These are phyloP conservation scores for Ascocoryne sarcoides DNA, from an alignment of 2,329 filamentous ascomycete species.

Conservation along the genomic window DNA sequence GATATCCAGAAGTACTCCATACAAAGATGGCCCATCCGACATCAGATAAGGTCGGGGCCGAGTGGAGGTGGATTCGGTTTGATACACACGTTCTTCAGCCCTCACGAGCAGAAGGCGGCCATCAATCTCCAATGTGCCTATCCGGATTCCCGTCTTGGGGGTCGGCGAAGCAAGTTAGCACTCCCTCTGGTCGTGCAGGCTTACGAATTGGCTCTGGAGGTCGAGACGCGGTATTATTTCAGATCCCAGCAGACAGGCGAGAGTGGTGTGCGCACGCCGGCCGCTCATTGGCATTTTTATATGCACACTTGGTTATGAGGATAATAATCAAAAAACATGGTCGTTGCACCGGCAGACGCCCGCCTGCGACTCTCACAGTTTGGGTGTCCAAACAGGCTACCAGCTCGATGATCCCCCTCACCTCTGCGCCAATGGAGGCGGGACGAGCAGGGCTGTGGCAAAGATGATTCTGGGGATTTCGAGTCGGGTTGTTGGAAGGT, in stretches of 20 bases:
- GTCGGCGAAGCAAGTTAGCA: neutral
- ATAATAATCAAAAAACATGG: neutral
- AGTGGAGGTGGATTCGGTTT: neutral
- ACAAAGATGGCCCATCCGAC: neutral
- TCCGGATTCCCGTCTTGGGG: neutral
- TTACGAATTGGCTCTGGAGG: neutral
- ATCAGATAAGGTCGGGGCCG: neutral
- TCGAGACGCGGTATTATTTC: neutral
- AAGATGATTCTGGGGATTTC: neutral
- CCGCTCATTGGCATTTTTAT: neutral
- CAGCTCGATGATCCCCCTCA: neutral
- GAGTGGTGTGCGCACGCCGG: neutral
- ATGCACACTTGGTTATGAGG: neutral
- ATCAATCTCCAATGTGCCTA: no score
- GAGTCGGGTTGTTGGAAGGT: neutral
- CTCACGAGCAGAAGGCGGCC: no score
- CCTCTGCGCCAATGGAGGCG: neutral
- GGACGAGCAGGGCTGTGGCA: no score
- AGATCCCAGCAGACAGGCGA: neutral
- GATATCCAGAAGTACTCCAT: neutral
- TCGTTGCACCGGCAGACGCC: neutral
- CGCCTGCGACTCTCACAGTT: neutral
- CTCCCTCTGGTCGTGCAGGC: neutral
- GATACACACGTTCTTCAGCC: neutral
- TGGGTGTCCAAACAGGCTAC: neutral